Evolutionary conservation across 1,284 basidiomycete genomes (phyloP), one percentile per base, ranked within the genome.

Genomic region (Malassezia cuniculi): DNA sequence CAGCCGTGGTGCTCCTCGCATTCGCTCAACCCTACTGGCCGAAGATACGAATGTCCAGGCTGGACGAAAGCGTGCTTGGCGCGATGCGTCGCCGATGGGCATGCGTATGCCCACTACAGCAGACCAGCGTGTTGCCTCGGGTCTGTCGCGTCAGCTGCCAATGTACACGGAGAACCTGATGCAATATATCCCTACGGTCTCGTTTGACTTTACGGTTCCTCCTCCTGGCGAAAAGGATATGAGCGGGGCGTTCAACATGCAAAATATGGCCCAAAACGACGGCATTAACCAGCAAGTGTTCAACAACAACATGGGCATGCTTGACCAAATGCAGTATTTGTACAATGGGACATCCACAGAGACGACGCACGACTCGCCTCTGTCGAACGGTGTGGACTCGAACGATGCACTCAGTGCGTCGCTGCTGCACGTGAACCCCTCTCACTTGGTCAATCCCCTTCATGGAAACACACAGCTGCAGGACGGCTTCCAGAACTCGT

Each of bases 91-190:
- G 18, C 58, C 62, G 0, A 57, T 54, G 16, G 46, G 40, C 5
- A 32, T 57, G 10, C 48, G 48, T 22, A 47, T 56, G 14, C 57
- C 59, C 2, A 53, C 43, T 25, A 60, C 62, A 6, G 49, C 41
- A 17, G 62, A 66, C 29, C 58, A 66, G 39, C 55, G 62, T 1
- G 48, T 66, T 17, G 62, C 62, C 8, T 55, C 59, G 5, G 62
- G 62, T 26, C 39, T 66, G n/a, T 66, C 62, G 17, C 53, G 60
- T 18, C 50, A 54, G 34, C 37, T 57, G 10, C 57, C 60, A 2
- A 48, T 56, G 17, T 53, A 50, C 7, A 29, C 41, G n/a, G 12
- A 35, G 3, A 38, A 51, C 12, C 36, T 56, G 27, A 36, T 50
- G 9, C 48, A 48, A n/a, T 48, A 48, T 19, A 27, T 60, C 38